Base-by-base conservation (phyloP, 805 yeast species). In the Candida palmyrensis region DNA sequence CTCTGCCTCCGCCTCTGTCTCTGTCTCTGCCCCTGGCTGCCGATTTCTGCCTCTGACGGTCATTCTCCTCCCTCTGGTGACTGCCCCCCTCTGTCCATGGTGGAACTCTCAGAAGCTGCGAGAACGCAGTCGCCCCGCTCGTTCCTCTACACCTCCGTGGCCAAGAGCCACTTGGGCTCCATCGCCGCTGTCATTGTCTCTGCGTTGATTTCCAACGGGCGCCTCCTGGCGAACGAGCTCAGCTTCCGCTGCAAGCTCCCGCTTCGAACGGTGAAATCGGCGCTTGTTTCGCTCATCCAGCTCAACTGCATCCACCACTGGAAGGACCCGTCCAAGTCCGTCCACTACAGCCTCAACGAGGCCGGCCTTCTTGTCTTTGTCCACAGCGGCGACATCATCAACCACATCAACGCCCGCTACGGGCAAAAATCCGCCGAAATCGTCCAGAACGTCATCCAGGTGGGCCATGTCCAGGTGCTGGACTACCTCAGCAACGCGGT, bases 241-340 rank as follows among this genome's bases (percentile, higher is more conserved):
- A 53, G 70, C 27, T 51, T 57, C 18, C 57, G 59, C 32, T 62
- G 80, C 2, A 56, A 60, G 6, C 51, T 82, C 30, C 71, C 80
- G 1, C 33, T 62, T 0, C 53, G 71, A 10, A 57, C 71, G 10
- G 75, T 85, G 13, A 79, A 79, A 42, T 73, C 80, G 21, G 67
- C 83, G 0, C 62, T 90, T 27, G 94, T 85, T 4, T 74, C 89
- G 6, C 61, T 90, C 47, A 68, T 89, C 25, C 96, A 90, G 56
- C 64, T 86, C 41, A 75, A 83, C 38, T 82, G 95, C 54, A 78
- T 85, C 7, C 71, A 71, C 16, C 77, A 77, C 48, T 79, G 88
- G 77, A 59, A 59, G 12, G 82, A 77, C 18, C 41, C 36, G 2
- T 49, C 43, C 30, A 20, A 9, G 6, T 25, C 22, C n/a, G 64